Base-by-base conservation (phyloP, 1,284 basidiomycete genomes). In the Pseudozyma pruni region DNA sequence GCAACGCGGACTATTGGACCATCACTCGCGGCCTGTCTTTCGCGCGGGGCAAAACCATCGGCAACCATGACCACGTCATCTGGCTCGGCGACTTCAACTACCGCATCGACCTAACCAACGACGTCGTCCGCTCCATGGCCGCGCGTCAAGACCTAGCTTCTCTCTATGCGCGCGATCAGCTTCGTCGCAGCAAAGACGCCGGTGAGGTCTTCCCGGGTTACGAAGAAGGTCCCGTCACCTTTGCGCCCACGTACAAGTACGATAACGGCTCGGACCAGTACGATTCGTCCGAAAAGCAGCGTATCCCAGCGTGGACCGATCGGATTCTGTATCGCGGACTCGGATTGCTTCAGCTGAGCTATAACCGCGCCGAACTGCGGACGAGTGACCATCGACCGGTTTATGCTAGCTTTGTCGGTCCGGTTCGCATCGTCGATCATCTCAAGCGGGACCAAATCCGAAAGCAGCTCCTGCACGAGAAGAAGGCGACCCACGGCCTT, bases 51-150 rank as follows among this genome's bases (percentile, higher is more conserved):
- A 94, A 92, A 83, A 91, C 87, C 0, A 93, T 98, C 34, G 86
- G 87, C 17, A 90, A 89, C 73, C 96, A 98, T 75, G 91, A 98
- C 27, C 69, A 93, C 79, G 86, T 97, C 29, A 86, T 98, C 45
- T 98, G 94, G 94, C 86, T 92, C 3, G 95, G 92, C 20, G 96
- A 98, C 90, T 83, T 85, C 51, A 99, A 99, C 82, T 99, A 98
- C 81, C 90, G 96, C 32, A 90, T 98, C 60, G 88, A 93, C 67
- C 85, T 95, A 49, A 87, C 91, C 33, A 94, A 96, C 82, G 89
- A 90, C 10, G 87, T 87, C 9, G 94, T 91, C 9, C 86, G 94
- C 55, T 50, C 48, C 10, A 58, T 66, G 58, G 58, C 55, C 5
- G 46, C 58, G 11, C 53, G 55, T 1, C 87, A 89, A 47, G 89